These are phyloP conservation scores for Neurospora sp. DNA, from an alignment of 495 filamentous ascomycete species.

Conservation along the genomic window DNA sequence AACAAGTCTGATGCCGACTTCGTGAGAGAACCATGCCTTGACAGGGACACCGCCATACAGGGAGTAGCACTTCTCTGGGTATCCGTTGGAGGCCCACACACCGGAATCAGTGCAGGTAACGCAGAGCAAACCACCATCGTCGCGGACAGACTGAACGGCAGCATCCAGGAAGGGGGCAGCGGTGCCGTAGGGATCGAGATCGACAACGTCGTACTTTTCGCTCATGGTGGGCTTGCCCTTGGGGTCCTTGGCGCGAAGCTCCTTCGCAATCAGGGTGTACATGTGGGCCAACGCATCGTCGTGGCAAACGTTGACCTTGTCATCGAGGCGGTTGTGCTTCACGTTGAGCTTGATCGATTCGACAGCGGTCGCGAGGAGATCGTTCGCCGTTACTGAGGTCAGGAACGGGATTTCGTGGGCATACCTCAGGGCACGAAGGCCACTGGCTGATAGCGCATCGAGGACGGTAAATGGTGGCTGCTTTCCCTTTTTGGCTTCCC, in stretches of 20 bases:
- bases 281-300: constrained; percentile 85
- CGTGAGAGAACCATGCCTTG: constrained; percentile 76
- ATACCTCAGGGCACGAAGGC: constrained; percentile 85
- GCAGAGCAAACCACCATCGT: constrained; percentile 80
- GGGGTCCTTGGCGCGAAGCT: constrained; percentile 22
- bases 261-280: constrained; percentile 52
- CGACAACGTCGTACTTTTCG: constrained; percentile 78
- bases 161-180: constrained; percentile 86
- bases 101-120: constrained; percentile 94
- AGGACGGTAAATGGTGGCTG: constrained; percentile 60
- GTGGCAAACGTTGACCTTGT: constrained; percentile 59
- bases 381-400: constrained; percentile 80
- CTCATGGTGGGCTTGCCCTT: constrained; percentile 17
- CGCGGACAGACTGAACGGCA: constrained; percentile 70
- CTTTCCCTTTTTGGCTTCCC: constrained; percentile 13
- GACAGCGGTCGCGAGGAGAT: constrained; percentile 67
- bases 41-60: constrained; percentile 83
- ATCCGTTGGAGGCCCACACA: constrained; percentile 86
- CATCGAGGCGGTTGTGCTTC: constrained; percentile 61
- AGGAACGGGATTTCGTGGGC: constrained; percentile 77
- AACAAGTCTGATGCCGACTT: constrained; percentile 80
- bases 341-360: constrained; percentile 75
- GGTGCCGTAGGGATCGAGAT: constrained; percentile 92
- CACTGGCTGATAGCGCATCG: constrained; percentile 90
- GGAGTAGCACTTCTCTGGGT: constrained; percentile 83